These are phyloP conservation scores for Rhodomyrtus psidioides DNA, from an alignment of 441 rosid genomes.

Conservation along the genomic window DNA sequence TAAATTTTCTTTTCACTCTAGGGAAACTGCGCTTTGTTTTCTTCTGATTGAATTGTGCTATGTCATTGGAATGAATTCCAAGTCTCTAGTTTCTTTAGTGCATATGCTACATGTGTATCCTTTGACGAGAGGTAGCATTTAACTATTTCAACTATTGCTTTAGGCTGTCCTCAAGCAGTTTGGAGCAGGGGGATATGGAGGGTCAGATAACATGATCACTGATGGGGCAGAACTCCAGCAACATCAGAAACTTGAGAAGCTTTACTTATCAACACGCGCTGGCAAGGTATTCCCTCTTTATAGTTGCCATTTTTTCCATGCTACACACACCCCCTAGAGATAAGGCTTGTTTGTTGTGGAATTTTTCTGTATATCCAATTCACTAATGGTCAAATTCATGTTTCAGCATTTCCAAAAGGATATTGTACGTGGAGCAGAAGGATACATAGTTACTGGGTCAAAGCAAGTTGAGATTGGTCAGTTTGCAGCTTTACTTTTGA, in stretches of 20 bases:
- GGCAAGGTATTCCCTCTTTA: slow-evolving; percentile 49
- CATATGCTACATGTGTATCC: neutral
- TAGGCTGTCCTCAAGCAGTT: slow-evolving; percentile 93
- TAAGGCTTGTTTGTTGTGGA: neutral
- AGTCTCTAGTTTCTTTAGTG: neutral
- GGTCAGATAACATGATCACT: slow-evolving; percentile 50
- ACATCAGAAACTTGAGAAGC: slow-evolving; percentile 91
- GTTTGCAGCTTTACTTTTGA: slow-evolving; percentile 2
- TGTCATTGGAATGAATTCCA: neutral
- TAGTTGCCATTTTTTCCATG: neutral
- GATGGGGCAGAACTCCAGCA: slow-evolving; percentile 72
- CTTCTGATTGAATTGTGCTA: neutral
- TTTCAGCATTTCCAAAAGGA: slow-evolving; percentile 89
- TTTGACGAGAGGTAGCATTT: neutral
- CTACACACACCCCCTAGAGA: neutral
- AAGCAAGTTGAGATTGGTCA: slow-evolving; percentile 92
- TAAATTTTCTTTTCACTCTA: neutral
- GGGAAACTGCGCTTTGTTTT: neutral
- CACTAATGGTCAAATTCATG: neutral
- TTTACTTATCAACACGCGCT: slow-evolving; percentile 81
- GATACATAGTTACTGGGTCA: slow-evolving; percentile 71
- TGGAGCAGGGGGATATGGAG: slow-evolving; percentile 85
- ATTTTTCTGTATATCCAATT: neutral
- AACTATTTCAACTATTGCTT: neutral
- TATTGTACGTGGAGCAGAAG: slow-evolving; percentile 88